Evolutionary conservation across 202 grass and related monocot genomes (phyloP).

Genomic region (Cymbopogon flexuosus): DNA sequence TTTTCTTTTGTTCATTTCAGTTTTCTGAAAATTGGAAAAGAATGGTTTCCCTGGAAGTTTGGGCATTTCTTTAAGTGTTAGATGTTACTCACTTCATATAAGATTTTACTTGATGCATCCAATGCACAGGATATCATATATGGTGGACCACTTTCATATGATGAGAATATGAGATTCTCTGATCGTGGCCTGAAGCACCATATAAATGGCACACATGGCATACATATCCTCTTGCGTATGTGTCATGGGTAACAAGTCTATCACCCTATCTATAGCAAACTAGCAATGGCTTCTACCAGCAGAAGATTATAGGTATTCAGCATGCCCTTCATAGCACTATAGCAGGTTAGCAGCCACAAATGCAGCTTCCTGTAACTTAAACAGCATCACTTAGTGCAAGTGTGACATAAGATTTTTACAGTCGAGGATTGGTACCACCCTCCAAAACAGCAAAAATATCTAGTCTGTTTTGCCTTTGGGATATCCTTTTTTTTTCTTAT

Average conservation of each 20-base stretch:
- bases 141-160: constrained; percentile 9
- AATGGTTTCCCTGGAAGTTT: background rate
- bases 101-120: constrained; percentile 7
- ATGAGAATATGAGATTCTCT: constrained; percentile 31
- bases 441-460: background rate
- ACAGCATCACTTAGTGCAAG: background rate
- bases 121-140: background rate
- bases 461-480: background rate
- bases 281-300: constrained; percentile 14
- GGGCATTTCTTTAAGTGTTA: background rate
- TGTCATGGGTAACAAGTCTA: background rate
- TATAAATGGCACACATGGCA: background rate
- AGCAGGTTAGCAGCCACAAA: background rate
- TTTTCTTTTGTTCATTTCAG: background rate
- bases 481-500: background rate
- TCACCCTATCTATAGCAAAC: background rate
- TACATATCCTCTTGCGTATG: background rate
- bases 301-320: background rate
- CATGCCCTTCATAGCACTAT: background rate
- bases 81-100: background rate
- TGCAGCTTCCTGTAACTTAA: background rate
- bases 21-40: constrained; percentile 15
- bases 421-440: background rate
- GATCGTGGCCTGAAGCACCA: background rate
- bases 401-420: background rate